Evolutionary conservation across 805 yeast species (phyloP).

Genomic region (Yarrowia bubula): DNA sequence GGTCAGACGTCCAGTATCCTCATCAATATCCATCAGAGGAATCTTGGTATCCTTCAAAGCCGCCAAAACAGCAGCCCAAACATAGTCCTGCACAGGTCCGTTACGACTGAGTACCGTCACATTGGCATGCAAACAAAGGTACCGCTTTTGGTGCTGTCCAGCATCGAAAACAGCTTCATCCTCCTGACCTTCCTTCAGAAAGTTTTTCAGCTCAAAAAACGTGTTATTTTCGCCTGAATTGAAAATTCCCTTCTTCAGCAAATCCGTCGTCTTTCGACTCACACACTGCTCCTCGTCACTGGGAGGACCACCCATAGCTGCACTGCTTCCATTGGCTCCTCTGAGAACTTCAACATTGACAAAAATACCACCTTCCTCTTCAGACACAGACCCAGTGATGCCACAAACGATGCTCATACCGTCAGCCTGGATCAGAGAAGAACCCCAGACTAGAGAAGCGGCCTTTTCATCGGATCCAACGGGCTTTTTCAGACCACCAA

Average conservation of each 20-base stretch:
- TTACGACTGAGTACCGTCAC: slow-evolving; percentile 74
- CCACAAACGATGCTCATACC: slow-evolving; percentile 66
- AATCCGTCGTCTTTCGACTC: slow-evolving; percentile 58
- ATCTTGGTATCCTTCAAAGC: slow-evolving; percentile 61
- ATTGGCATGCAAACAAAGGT: slow-evolving; percentile 64
- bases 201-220: slow-evolving; percentile 34
- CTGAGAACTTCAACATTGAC: slow-evolving; percentile 35
- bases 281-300: slow-evolving; percentile 35
- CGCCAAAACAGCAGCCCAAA: slow-evolving; percentile 63
- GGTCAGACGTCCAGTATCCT: slow-evolving; percentile 41
- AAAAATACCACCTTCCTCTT: slow-evolving; percentile 30
- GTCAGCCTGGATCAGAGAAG: slow-evolving; percentile 67
- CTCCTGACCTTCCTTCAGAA: slow-evolving; percentile 34
- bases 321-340: slow-evolving; percentile 40
- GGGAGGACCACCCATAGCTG: slow-evolving; percentile 30
- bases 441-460: slow-evolving; percentile 50
- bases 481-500: slow-evolving; percentile 31
- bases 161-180: slow-evolving; percentile 40
- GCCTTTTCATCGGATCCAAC: slow-evolving; percentile 31
- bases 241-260: slow-evolving; percentile 56
- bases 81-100: slow-evolving; percentile 77
- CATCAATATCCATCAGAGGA: slow-evolving; percentile 66
- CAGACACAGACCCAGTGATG: slow-evolving; percentile 31
- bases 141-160: slow-evolving; percentile 33
- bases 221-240: slow-evolving; percentile 45